A percentile compares a stretch with the other conserved stretches of the same genome.
phyloP scores from a whole-genome alignment of 192 early-diverging fungal genomes.

The Backusella mclennaniae region DNA sequence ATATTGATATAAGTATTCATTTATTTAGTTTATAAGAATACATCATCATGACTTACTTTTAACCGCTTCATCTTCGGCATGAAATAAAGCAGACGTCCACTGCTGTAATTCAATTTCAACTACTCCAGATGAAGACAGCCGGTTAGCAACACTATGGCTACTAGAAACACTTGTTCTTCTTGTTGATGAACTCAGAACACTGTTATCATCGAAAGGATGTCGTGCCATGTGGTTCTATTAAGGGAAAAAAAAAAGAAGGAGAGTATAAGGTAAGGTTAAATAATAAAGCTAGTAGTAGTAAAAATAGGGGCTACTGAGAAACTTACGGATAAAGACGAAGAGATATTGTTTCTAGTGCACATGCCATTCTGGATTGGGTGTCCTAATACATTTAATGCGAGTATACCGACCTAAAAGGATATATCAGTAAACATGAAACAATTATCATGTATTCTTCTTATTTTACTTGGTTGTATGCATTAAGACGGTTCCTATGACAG shows the following conservation, averaged over 20 bases:
- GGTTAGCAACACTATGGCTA: slow-evolving; percentile 21
- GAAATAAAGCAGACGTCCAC: slow-evolving; percentile 40
- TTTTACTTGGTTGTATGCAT: slow-evolving; percentile 69
- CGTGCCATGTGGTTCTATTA: slow-evolving; percentile 20
- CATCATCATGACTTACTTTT: slow-evolving; percentile 32
- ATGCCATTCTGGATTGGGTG: slow-evolving; percentile 9
- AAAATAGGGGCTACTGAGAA: not conserved
- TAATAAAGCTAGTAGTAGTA: not conserved
- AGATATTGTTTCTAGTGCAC: not conserved
- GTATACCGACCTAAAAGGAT: slow-evolving; percentile 6
- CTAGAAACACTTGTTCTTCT: slow-evolving; percentile 33
- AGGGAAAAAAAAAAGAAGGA: not conserved
- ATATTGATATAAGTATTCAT: not conserved
- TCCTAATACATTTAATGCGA: slow-evolving; percentile 15
- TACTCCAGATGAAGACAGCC: slow-evolving; percentile 8
- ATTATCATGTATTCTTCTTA: not conserved
- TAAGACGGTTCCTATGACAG: slow-evolving; percentile 71
- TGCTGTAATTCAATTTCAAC: slow-evolving; percentile 28
- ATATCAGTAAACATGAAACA: not conserved
- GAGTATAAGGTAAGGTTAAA: not conserved
- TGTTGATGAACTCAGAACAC: slow-evolving; percentile 33
- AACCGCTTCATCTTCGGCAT: slow-evolving; percentile 59
- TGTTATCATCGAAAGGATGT: slow-evolving; percentile 19
- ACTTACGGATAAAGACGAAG: slow-evolving; percentile 8
- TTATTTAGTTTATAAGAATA: not conserved